Evolutionary conservation across 495 filamentous ascomycete genomes (phyloP), one percentile per base, ranked within the genome.

Genomic region (Daldinia decipiens): DNA sequence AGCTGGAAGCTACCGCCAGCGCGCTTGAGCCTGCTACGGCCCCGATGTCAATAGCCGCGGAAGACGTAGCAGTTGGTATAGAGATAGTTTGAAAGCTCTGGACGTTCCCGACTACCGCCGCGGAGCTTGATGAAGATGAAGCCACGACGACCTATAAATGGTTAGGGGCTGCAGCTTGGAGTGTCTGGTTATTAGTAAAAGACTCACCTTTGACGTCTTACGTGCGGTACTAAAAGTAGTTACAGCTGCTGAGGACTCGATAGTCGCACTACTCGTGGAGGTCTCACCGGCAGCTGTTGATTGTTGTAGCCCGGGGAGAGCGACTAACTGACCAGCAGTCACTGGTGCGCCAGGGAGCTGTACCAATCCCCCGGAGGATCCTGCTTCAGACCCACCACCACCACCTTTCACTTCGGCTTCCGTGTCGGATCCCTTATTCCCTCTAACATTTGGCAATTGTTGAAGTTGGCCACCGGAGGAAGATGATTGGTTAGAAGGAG

Each of bases 311-410:
- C 40, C 34, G 11, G 69, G 69, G 45, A 72, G 58, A 53, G 63
- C 64, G n/a, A 72, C 69, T 13, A 72, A 50, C 53, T 72, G 69
- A n/a, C 69, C 69, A 19, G 53, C 40, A 12, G 69, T 72, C 3
- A 59, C 59, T 34, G 62, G 69, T 24, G 69, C 59, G 21, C 69
- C 69, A 6, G 71, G 71, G 15, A 66, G 13, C 7, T 62, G 43
- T 50, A 59, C 53, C 6, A 72, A 45, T 0, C 34, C 59, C 1
- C 19, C 62, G 0, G 50, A 52, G 50, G 50, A 12, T 11, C 2
- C 2, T 34, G 24, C 47, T 52, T 8, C 8, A 15, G 8, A 24
- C 21, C 47, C 21, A 29, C 13, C 27, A 29, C 13, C 27, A 29
- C 11, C 54, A 31, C 21, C 57, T n/a, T 29, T 32, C 32, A 34